phyloP scores from a whole-genome alignment of 1,284 basidiomycete genomes.

The Porogramme epimiltina region DNA sequence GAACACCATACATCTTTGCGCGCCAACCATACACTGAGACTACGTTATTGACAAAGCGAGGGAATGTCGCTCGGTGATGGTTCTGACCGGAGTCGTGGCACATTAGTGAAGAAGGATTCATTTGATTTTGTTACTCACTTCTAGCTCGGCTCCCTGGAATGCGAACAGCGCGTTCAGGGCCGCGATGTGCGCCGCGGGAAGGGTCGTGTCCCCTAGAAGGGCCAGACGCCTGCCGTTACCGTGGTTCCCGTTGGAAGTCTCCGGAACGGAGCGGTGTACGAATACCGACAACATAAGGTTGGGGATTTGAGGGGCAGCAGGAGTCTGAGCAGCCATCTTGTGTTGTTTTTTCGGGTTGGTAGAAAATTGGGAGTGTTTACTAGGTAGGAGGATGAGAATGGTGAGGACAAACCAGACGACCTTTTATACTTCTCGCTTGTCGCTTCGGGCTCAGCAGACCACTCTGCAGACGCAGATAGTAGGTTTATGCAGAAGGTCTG shows the following conservation, averaged over 20 bases:
- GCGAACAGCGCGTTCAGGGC: too few relatives aligned
- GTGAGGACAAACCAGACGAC: too few relatives aligned
- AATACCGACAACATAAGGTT: slow-evolving; percentile 9
- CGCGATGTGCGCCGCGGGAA: too few relatives aligned
- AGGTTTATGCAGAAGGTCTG: too few relatives aligned
- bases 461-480: too few relatives aligned
- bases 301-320: slow-evolving; percentile 7
- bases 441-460: too few relatives aligned
- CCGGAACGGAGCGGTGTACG: slow-evolving; percentile 1
- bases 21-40: slow-evolving; percentile 2
- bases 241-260: neutral
- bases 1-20: neutral
- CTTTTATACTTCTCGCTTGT: too few relatives aligned
- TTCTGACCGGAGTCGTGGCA: neutral
- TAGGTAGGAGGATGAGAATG: neutral
- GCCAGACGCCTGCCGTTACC: too few relatives aligned
- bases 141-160: too few relatives aligned
- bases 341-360: neutral
- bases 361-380: neutral
- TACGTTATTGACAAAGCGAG: neutral
- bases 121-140: slow-evolving; percentile 2
- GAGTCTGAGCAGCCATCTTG: neutral
- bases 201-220: too few relatives aligned
- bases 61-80: neutral
- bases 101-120: neutral